Evolutionary conservation across 1,284 basidiomycete genomes (phyloP).

Genomic region (Fomitiporia mediterranea): DNA sequence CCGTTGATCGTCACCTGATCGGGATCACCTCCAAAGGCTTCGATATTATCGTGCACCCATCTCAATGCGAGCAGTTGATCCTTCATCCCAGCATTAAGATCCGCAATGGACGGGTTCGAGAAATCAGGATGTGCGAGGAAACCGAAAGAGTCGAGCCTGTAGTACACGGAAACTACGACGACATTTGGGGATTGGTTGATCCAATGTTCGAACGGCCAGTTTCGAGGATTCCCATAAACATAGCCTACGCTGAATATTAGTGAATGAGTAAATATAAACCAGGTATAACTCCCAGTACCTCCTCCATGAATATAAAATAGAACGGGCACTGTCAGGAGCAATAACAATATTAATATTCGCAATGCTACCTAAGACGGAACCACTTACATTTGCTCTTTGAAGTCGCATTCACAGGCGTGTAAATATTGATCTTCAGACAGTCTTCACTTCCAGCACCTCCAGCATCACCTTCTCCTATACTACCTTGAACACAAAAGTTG

Average conservation of each 20-base stretch:
- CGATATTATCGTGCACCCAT: constrained; percentile 60
- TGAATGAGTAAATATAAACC: constrained; percentile 15
- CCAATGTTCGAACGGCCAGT: constrained; percentile 40
- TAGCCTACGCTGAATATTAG: constrained; percentile 36
- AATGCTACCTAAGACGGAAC: background rate
- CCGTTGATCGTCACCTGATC: constrained; percentile 55
- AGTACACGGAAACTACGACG: constrained; percentile 42
- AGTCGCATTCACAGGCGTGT: constrained; percentile 32
- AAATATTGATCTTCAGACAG: constrained; percentile 42
- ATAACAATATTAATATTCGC: constrained; percentile 23
- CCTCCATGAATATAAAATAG: constrained; percentile 67
- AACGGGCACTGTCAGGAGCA: constrained; percentile 45
- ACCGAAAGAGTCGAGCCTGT: constrained; percentile 40
- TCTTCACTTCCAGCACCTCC: constrained; percentile 60
- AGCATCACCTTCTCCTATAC: constrained; percentile 43
- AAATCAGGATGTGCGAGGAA: constrained; percentile 44
- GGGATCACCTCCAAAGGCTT: constrained; percentile 59
- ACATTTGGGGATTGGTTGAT: constrained; percentile 36
- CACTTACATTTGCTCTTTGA: constrained; percentile 30
- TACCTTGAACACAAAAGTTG: constrained; percentile 54
- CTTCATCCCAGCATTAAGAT: constrained; percentile 56
- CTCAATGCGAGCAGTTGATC: constrained; percentile 58
- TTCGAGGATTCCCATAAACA: constrained; percentile 50
- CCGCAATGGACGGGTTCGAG: constrained; percentile 35
- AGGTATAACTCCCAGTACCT: constrained; percentile 47